Percentiles rank a stretch among this genome's conserved stretches.
Conservation (phyloP, 106 monocot genomes). For the Triglochin maritima region DNA sequence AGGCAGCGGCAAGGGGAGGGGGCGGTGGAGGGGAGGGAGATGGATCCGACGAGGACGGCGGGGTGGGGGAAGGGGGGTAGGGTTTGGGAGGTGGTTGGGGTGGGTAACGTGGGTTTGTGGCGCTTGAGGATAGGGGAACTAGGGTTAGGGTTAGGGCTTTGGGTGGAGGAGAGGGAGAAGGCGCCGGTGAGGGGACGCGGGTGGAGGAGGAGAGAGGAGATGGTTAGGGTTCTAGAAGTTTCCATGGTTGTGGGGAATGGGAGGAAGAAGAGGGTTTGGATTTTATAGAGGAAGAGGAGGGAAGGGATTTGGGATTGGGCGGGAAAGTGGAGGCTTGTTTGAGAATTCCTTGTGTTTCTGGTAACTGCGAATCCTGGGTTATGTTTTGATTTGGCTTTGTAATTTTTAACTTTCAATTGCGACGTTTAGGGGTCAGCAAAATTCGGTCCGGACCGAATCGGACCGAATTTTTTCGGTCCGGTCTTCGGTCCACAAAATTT, state of each 20-base stretch:
- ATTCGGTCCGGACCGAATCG: too few relatives aligned
- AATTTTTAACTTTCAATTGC: too few relatives aligned
- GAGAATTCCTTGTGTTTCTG: too few relatives aligned
- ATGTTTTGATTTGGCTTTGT: too few relatives aligned
- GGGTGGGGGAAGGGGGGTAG: neutral
- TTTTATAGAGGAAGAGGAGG: slow-evolving; percentile 1
- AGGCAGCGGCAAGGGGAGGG: slow-evolving; percentile 7
- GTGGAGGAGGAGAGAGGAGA: slow-evolving; percentile 1
- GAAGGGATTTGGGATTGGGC: neutral
- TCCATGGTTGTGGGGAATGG: slow-evolving; percentile 5
- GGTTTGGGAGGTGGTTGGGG: neutral
- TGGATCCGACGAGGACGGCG: slow-evolving; percentile 7
- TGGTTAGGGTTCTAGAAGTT: neutral
- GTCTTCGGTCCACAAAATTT: too few relatives aligned
- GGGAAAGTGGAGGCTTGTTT: neutral
- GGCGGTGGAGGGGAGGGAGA: slow-evolving; percentile 8
- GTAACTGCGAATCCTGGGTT: too few relatives aligned
- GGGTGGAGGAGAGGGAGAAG: neutral
- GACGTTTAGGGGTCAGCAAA: too few relatives aligned
- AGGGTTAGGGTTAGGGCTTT: neutral
- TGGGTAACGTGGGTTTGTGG: neutral
- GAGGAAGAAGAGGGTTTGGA: neutral
- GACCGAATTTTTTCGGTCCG: too few relatives aligned
- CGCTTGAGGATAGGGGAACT: neutral
- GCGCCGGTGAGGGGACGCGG: slow-evolving; percentile 2